A percentile compares a stretch with the other conserved stretches of the same genome.
Evolutionary conservation across 2,329 filamentous ascomycete genomes (phyloP).

Genomic region (Diaporthe capsici): DNA sequence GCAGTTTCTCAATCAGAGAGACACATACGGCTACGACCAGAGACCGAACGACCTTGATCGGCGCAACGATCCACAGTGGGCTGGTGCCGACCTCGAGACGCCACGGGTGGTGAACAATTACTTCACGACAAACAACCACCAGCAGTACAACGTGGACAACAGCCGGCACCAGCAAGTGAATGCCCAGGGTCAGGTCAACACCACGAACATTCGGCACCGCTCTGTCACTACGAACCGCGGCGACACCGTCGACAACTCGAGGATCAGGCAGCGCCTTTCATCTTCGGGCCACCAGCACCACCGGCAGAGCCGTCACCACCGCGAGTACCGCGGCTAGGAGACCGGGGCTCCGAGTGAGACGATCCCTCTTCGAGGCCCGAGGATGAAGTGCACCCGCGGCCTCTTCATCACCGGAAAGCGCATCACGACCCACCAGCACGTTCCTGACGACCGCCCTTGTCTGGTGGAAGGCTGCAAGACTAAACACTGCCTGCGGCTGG

Average conservation of each 20-base stretch:
- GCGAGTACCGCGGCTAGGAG: slow-evolving; percentile 13
- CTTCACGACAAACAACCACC: background rate
- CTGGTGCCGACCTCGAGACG: background rate
- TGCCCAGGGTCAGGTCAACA: background rate
- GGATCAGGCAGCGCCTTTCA: background rate
- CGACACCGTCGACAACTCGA: background rate
- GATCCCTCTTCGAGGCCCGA: background rate
- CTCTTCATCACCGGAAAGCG: background rate
- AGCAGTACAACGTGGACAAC: background rate
- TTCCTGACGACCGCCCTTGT: background rate
- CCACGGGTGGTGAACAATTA: background rate
- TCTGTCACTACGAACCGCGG: background rate
- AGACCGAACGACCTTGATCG: background rate
- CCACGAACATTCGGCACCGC: background rate
- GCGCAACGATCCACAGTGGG: too few relatives aligned
- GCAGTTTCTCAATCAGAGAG: background rate
- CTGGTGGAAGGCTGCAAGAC: background rate
- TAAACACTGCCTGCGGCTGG: background rate
- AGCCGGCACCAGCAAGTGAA: background rate
- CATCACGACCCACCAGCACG: background rate
- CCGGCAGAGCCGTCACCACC: background rate
- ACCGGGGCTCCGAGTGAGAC: slow-evolving; percentile 2
- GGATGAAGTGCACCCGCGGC: background rate
- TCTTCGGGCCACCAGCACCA: background rate
- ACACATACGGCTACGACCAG: background rate